Conservation (phyloP, 1,284 basidiomycete species). For the Ceratobasidium sp. region DNA sequence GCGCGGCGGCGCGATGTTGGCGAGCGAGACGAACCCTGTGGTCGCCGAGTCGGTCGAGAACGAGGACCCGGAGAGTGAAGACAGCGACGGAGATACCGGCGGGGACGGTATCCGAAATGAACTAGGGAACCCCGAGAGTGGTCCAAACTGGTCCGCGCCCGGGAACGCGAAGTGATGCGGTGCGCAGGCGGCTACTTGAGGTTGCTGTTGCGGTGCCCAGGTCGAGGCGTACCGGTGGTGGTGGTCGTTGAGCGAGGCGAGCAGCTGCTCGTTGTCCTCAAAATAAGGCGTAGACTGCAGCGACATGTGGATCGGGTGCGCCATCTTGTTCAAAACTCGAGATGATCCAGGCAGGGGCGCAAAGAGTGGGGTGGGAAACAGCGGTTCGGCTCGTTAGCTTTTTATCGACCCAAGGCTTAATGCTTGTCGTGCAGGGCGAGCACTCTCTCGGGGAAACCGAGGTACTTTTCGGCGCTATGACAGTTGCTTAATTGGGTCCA, state of each 20-base stretch:
- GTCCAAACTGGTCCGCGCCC: background rate
- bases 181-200: background rate
- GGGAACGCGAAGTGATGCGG: too few species aligned
- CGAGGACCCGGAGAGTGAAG: slow-evolving; percentile 3
- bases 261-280: slow-evolving; percentile 24
- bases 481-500: background rate
- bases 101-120: slow-evolving; percentile 25
- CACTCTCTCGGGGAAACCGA: slow-evolving; percentile 17
- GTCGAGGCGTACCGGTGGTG: background rate
- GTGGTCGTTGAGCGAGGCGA: slow-evolving; percentile 9
- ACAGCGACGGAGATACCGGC: slow-evolving; percentile 16
- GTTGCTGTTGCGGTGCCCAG: background rate
- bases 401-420: slow-evolving; percentile 14
- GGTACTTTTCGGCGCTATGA: slow-evolving; percentile 12
- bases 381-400: background rate
- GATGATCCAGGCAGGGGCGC: slow-evolving; percentile 6
- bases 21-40: slow-evolving; percentile 15
- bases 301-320: slow-evolving; percentile 23
- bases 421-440: background rate
- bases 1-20: slow-evolving; percentile 21
- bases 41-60: slow-evolving; percentile 9
- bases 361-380: slow-evolving; percentile 23
- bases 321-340: background rate
- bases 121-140: background rate
- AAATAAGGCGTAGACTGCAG: slow-evolving; percentile 23